Conservation (phyloP, 2,329 filamentous ascomycete genomes). For the Fusarium domesticum region DNA sequence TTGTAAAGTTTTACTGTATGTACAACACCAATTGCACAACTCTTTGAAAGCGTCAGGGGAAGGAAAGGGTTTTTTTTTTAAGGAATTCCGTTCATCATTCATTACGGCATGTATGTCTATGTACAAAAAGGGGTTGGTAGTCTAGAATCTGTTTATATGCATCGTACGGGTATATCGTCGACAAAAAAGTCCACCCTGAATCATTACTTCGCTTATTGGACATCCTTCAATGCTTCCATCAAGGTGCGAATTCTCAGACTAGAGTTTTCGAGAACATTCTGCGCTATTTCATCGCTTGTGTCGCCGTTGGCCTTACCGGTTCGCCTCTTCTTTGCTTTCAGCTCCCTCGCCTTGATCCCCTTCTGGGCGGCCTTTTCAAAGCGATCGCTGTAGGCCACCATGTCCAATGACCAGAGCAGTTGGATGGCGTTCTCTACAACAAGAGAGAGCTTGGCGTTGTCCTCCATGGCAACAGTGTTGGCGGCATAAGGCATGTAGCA, state of each 20-base stretch:
- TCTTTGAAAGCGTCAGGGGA: background rate
- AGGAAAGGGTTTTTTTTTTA: background rate
- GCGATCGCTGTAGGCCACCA: slow-evolving; percentile 34
- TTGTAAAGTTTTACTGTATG: slow-evolving; percentile 14
- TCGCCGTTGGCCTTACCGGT: slow-evolving; percentile 34
- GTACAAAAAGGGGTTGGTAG: background rate
- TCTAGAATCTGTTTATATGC: background rate
- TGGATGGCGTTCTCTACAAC: slow-evolving; percentile 64
- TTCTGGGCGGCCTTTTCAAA: slow-evolving; percentile 42
- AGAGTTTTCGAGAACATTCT: slow-evolving; percentile 44
- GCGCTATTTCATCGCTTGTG: slow-evolving; percentile 41
- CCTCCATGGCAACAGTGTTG: slow-evolving; percentile 55
- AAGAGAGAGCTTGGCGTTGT: slow-evolving; percentile 72
- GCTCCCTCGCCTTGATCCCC: slow-evolving; percentile 49
- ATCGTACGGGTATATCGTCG: no score
- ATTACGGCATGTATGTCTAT: slow-evolving; percentile 8
- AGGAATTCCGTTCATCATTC: slow-evolving; percentile 13
- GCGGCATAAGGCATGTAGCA: slow-evolving; percentile 67
- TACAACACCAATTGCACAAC: slow-evolving; percentile 6
- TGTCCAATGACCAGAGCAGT: slow-evolving; percentile 42
- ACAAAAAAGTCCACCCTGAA: slow-evolving; percentile 1
- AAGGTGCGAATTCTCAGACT: slow-evolving; percentile 42
- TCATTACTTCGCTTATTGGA: slow-evolving; percentile 16
- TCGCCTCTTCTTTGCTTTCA: slow-evolving; percentile 45
- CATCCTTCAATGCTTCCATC: slow-evolving; percentile 34